A percentile compares a stretch with the other conserved stretches of the same genome.
Conservation (phyloP, 2,329 filamentous ascomycete species). For the Penicillium sp. region DNA sequence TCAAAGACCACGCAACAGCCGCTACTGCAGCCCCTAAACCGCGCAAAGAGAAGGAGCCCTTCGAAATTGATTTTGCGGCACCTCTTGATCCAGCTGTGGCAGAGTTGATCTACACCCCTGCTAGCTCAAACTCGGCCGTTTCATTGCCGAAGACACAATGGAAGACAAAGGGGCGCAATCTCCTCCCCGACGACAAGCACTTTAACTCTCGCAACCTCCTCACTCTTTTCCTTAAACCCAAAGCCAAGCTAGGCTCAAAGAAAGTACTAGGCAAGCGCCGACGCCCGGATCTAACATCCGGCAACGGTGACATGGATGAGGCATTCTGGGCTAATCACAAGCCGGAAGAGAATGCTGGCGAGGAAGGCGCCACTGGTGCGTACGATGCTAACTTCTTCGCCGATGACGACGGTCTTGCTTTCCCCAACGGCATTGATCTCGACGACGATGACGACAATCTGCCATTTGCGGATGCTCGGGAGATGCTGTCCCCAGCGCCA, state of each 20-base stretch:
- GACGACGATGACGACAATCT: conserved; percentile 51
- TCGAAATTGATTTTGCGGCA: conserved; percentile 86
- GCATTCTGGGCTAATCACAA: conserved; percentile 81
- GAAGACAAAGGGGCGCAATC: conserved; percentile 89
- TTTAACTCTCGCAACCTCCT: conserved; percentile 93
- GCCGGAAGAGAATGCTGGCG: conserved; percentile 58
- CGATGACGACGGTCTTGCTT: conserved; percentile 64
- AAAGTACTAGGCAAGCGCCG: conserved; percentile 55
- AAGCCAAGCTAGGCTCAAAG: conserved; percentile 74
- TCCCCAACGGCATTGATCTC: conserved; percentile 48
- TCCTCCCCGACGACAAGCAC: conserved; percentile 96
- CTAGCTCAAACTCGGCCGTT: conserved; percentile 77
- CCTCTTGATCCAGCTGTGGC: conserved; percentile 71
- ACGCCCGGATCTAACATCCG: conserved; percentile 55
- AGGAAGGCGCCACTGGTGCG: conserved; percentile 68
- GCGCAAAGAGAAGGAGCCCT: conserved; percentile 93
- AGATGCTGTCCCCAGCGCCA: conserved; percentile 47
- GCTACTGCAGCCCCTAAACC: conserved; percentile 54
- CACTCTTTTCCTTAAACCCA: conserved; percentile 90
- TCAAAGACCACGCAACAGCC: conserved; percentile 72
- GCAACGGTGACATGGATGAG: conserved; percentile 83
- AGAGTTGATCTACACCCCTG: conserved; percentile 78
- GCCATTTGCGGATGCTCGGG: conserved; percentile 52
- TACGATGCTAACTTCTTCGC: conserved; percentile 96
- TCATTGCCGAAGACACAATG: conserved; percentile 90